Evolutionary conservation across 169 alveolate genomes (phyloP).

Genomic region (Babesia divergens): DNA sequence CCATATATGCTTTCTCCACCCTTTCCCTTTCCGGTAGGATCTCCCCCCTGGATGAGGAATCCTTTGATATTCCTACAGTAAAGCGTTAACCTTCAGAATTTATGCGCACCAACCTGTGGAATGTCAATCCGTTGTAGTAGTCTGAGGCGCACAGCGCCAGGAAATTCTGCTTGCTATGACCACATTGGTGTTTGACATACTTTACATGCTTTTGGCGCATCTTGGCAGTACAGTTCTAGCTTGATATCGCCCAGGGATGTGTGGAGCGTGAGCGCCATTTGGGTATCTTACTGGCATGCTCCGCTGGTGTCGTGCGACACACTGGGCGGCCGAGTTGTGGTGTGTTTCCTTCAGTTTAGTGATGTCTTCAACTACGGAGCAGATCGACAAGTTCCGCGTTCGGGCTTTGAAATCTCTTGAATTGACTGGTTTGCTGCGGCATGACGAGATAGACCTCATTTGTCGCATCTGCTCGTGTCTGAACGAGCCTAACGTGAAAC

Average conservation of each 20-base stretch:
- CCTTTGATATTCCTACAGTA: slow-evolving; percentile 88
- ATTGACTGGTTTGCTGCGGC: slow-evolving; percentile 31
- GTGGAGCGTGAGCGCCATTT: slow-evolving; percentile 79
- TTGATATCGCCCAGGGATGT: slow-evolving; percentile 78
- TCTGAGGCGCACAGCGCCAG: slow-evolving; percentile 78
- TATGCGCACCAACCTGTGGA: slow-evolving; percentile 62
- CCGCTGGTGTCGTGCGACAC: neutral
- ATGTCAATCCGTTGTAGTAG: slow-evolving; percentile 65
- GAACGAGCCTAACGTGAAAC: slow-evolving; percentile 56
- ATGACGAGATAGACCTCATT: slow-evolving; percentile 62
- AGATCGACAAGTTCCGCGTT: slow-evolving; percentile 23
- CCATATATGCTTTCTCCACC: slow-evolving; percentile 97
- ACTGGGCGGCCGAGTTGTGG: slow-evolving; percentile 19
- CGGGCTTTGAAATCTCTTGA: slow-evolving; percentile 36
- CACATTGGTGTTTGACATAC: slow-evolving; percentile 1
- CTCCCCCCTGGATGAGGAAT: slow-evolving; percentile 97
- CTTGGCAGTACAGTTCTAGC: slow-evolving; percentile 79
- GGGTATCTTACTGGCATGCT: neutral
- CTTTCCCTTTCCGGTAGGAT: slow-evolving; percentile 96
- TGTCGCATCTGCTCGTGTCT: slow-evolving; percentile 51
- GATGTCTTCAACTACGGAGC: slow-evolving; percentile 40
- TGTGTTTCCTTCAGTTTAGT: neutral
- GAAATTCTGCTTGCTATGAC: slow-evolving; percentile 63
- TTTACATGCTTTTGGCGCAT: slow-evolving; percentile 80
- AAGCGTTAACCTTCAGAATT: neutral